Conservation (phyloP, 2,329 filamentous ascomycete genomes). For the Fusarium scirpi region DNA sequence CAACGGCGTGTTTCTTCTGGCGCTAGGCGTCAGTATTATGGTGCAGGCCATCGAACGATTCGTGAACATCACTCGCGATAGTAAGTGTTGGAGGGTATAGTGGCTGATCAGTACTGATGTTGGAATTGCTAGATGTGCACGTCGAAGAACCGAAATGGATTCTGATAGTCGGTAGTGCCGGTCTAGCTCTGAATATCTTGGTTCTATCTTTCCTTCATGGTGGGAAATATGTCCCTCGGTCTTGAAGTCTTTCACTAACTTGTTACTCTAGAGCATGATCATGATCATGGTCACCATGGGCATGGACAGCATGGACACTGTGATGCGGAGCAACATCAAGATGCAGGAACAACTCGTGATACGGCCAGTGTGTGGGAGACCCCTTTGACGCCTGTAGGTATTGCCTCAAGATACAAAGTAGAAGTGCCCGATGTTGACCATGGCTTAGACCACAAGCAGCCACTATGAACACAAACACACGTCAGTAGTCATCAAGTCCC, state of each 20-base stretch:
- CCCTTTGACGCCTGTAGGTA: conserved; percentile 35
- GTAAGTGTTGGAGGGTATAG: conserved; percentile 48
- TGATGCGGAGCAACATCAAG: conserved; percentile 14
- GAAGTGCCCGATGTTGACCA: conserved; percentile 24
- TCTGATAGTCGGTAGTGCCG: conserved; percentile 76
- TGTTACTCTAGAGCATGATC: conserved; percentile 47
- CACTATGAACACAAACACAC: conserved; percentile 66
- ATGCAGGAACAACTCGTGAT: conserved; percentile 16
- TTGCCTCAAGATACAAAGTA: neutral
- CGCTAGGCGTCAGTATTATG: conserved; percentile 77
- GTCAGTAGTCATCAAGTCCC: conserved; percentile 43
- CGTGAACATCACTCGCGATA: conserved; percentile 61
- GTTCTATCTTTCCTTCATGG: conserved; percentile 75
- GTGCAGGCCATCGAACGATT: conserved; percentile 81
- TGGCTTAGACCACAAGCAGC: conserved; percentile 33
- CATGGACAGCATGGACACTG: conserved; percentile 26
- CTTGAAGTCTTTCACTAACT: conserved; percentile 4
- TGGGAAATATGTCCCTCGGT: conserved; percentile 45
- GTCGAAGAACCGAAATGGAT: conserved; percentile 75
- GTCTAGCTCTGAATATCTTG: conserved; percentile 75
- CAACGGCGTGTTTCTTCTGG: conserved; percentile 81
- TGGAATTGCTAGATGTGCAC: conserved; percentile 64
- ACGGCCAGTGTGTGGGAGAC: conserved; percentile 26
- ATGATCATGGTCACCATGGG: conserved; percentile 55
- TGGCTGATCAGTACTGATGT: conserved; percentile 13